These are phyloP conservation scores for Plectosphaerella sp. DNA, from an alignment of 2,329 filamentous ascomycete genomes.

Conservation along the genomic window DNA sequence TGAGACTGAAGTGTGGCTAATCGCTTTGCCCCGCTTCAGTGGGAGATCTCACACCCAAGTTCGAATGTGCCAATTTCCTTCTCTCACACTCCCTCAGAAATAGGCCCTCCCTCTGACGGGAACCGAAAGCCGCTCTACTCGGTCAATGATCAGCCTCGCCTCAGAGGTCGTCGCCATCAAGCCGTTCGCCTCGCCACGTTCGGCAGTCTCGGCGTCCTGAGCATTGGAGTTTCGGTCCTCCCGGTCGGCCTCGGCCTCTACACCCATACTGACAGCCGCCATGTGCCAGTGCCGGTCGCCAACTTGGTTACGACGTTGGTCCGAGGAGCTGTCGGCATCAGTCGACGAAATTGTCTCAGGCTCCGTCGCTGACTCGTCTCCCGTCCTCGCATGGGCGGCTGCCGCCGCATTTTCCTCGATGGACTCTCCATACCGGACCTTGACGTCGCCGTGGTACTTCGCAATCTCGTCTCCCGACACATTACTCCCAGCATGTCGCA, in stretches of 20 bases:
- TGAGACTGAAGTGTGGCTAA: no score
- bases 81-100: neutral
- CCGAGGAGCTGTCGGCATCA: no score
- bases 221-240: no score
- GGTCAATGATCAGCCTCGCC: neutral
- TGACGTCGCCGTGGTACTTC: neutral
- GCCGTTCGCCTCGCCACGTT: neutral
- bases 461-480: neutral
- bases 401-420: neutral
- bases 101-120: neutral
- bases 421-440: neutral
- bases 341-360: neutral
- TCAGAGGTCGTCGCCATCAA: neutral
- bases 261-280: no score
- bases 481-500: neutral
- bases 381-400: neutral
- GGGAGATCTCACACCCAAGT: no score
- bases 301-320: no score
- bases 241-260: no score
- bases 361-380: neutral
- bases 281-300: no score
- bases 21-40: no score
- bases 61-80: no score
- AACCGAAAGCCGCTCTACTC: neutral
- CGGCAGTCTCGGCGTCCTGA: no score